Base-by-base conservation (phyloP, 2,329 filamentous ascomycete species). In the Fusarium bactridioides region DNA sequence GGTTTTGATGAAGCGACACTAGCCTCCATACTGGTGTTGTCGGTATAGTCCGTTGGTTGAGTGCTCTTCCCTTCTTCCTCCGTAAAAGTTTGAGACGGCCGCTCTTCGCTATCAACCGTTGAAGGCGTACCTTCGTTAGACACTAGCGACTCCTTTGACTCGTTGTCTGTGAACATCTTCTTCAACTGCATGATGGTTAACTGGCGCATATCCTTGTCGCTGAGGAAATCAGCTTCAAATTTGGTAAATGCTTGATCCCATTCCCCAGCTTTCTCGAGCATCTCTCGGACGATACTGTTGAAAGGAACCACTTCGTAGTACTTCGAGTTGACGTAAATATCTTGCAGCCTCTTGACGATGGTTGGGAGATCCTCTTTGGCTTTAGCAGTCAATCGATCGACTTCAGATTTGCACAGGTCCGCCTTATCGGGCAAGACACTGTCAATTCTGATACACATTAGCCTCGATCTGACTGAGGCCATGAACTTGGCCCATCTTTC, bases 301-400 rank as follows among this genome's bases (percentile, higher is more conserved):
- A 99, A 88, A 1, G 97, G 96, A 55, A 98, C 95, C 61, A 98
- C 92, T 81, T 99, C 96, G 84, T 97, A 99, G 79, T 98, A 98
- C 78, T 94, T 95, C 5, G 95, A 97, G 72, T 91, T 91, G 84
- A 96, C 94, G 79, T 99, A 99, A 70, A 93, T 94, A 38, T 95
- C 91, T 80, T 98, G 94, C 15, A 99, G 86, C 70, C 94, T 93
- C 58, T 89, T 89, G 56, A 94, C 86, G 58, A 98, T 85, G 60
- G 88, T 86, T 9, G 88, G 84, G 75, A 97, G 92, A 70, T 99
- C 95, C 41, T 97, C 94, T 67, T 94, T 92, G 1, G 93, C 93
- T 74, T 92, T 93, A 77, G 92, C 93, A 40, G 87, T 89, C 55
- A 99, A 84, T 50, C 86, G 85, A 53, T 97, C 95, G 37, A 98